Evolutionary conservation across 164 flowering plant genomes (phyloP), one percentile per base, ranked within the genome.

Genomic region (Buxus sempervirens): DNA sequence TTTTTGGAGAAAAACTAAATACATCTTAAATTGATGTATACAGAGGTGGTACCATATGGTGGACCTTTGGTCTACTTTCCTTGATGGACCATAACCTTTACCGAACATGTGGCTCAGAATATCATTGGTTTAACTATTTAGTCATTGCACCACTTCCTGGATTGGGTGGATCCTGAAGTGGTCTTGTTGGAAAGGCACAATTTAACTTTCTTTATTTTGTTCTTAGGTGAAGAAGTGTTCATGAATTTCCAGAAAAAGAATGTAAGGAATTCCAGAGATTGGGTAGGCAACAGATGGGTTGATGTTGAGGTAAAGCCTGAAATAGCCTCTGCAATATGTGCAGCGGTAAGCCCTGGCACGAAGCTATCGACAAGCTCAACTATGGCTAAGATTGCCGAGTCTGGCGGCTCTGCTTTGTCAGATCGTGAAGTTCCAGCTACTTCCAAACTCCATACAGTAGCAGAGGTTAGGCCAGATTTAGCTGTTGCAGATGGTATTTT

Each of bases 231-330:
- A 71, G 78, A 80, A 69, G 54, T 78, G 56, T 82, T 83, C 74
- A 66, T 84, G 62, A 80, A 67, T 59, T 45, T 85, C 24, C 71
- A 71, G 55, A 83, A 72, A 68, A 81, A 76, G 65, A 82, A 86
- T 74, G 69, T 95, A 18, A 80, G 97, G 72, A 75, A 75, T 71
- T 90, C 97, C 14, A 85, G 78, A 77, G 98, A 94, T 69, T 91
- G 98, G 98, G 68, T 79, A 22, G 88, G 84, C 20, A 79, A 80
- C 65, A 70, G 64, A 48, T 90, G 97, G 98, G 77, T 83, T 57
- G 82, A 89, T 63, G 73, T 91, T 64, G 79, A 81, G 70, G 73
- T 74, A 27, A 95, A 85, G 66, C 90, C 79, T 21, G 87, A 84
- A 26, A 80, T 95, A 73, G 71, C 77, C 45, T 73, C 83, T 41